Percentiles rank a stretch among this genome's conserved stretches.
phyloP scores from a whole-genome alignment of 73 alveolate species.

The Paramecium pentaurelia region DNA sequence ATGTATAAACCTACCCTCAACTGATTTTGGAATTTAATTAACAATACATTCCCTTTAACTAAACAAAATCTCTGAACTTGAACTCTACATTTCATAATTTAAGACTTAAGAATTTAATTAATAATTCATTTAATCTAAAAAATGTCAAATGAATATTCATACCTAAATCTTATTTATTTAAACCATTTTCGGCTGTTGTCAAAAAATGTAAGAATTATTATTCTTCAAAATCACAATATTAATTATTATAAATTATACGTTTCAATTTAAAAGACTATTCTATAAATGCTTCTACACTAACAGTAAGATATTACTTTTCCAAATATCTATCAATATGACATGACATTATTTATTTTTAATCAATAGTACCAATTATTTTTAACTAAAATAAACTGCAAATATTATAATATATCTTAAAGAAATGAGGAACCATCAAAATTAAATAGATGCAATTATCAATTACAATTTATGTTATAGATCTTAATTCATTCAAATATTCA shows the following conservation, averaged over 20 bases:
- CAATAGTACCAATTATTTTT: neutral
- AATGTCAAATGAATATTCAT: neutral
- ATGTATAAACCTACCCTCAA: neutral
- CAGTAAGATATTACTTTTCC: neutral
- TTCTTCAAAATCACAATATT: conserved; percentile 7
- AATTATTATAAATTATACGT: neutral
- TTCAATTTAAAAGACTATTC: neutral
- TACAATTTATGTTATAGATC: neutral
- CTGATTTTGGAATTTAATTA: neutral
- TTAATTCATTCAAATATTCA: neutral
- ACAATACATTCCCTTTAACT: neutral
- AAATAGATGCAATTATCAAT: neutral
- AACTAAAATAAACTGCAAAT: neutral
- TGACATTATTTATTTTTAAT: neutral
- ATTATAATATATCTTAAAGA: neutral
- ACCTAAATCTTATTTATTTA: neutral
- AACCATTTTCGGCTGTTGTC: neutral
- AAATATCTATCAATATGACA: neutral
- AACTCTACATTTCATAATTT: neutral
- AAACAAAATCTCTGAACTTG: neutral
- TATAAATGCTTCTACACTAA: neutral
- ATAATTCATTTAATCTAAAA: neutral
- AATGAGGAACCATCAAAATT: neutral
- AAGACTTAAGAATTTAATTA: neutral
- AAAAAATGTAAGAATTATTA: neutral